These are phyloP conservation scores for Metschnikowia rubicola DNA, from an alignment of 805 yeast species.

Conservation along the genomic window DNA sequence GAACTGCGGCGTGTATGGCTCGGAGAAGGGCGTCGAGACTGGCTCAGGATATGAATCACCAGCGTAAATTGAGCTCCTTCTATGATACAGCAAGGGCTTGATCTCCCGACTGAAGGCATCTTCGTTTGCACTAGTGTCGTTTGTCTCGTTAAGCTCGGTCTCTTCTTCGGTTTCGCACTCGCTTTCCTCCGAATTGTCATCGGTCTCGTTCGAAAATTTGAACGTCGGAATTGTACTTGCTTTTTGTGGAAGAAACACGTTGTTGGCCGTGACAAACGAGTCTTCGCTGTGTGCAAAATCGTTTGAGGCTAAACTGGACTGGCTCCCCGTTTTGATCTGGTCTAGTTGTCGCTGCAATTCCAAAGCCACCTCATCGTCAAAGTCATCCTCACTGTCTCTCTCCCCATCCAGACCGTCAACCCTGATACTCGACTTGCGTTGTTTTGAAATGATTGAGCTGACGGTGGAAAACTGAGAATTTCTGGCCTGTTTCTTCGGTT, in stretches of 20 bases:
- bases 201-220: conserved; percentile 5
- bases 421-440: conserved; percentile 8
- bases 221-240: conserved; percentile 5
- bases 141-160: conserved; percentile 1
- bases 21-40: neutral
- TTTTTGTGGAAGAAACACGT: neutral
- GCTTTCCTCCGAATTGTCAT: neutral
- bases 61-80: too few relatives aligned
- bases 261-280: conserved; percentile 8
- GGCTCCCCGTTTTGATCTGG: conserved; percentile 26
- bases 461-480: conserved; percentile 39
- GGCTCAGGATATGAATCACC: too few relatives aligned
- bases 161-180: conserved; percentile 5
- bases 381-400: conserved; percentile 11
- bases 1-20: conserved; percentile 10
- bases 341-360: conserved; percentile 40
- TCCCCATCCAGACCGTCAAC: neutral
- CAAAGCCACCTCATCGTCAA: conserved; percentile 33
- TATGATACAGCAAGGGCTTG: too few relatives aligned
- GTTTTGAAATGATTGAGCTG: conserved; percentile 41
- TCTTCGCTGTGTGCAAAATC: conserved; percentile 6
- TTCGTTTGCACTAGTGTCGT: neutral
- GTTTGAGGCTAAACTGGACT: conserved; percentile 6
- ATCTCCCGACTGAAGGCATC: neutral
- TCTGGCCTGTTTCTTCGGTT: conserved; percentile 13